Percentiles rank a stretch among this genome's conserved stretches.
phyloP scores from a whole-genome alignment of 73 alveolate genomes.

The Blepharisma japonicum region DNA sequence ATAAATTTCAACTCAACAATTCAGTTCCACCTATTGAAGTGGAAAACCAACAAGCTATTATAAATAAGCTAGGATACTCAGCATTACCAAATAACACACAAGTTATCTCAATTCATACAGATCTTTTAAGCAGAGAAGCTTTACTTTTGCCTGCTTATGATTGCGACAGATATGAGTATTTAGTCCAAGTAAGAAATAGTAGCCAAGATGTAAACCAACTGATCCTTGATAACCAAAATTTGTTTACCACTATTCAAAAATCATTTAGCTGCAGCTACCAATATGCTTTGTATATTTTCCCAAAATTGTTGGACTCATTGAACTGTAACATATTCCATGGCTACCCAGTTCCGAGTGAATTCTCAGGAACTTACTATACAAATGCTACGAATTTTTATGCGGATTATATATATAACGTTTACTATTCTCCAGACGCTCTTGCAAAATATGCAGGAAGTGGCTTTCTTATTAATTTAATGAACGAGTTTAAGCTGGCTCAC shows the following conservation, averaged over 20 bases:
- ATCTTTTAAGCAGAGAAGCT: no score
- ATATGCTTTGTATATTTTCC: no score
- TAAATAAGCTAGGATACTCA: background rate
- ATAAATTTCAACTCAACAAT: background rate
- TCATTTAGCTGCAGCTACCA: no score
- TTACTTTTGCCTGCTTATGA: no score
- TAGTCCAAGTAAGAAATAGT: no score
- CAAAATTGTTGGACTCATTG: background rate
- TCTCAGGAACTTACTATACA: background rate
- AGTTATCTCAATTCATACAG: slow-evolving; percentile 23
- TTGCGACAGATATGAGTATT: no score
- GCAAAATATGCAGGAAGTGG: background rate
- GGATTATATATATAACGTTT: background rate
- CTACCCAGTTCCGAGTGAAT: background rate
- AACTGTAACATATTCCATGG: slow-evolving; percentile 13
- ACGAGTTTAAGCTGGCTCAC: background rate
- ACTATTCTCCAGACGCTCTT: background rate
- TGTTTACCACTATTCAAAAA: no score
- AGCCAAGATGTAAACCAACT: no score
- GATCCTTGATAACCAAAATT: no score
- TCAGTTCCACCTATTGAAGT: slow-evolving; percentile 25
- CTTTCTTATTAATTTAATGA: background rate
- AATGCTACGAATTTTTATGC: slow-evolving; percentile 11
- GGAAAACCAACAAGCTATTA: background rate
- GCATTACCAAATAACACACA: slow-evolving; percentile 13